Conservation (phyloP, 2,329 filamentous ascomycete species). For the Xylaria sp. region DNA sequence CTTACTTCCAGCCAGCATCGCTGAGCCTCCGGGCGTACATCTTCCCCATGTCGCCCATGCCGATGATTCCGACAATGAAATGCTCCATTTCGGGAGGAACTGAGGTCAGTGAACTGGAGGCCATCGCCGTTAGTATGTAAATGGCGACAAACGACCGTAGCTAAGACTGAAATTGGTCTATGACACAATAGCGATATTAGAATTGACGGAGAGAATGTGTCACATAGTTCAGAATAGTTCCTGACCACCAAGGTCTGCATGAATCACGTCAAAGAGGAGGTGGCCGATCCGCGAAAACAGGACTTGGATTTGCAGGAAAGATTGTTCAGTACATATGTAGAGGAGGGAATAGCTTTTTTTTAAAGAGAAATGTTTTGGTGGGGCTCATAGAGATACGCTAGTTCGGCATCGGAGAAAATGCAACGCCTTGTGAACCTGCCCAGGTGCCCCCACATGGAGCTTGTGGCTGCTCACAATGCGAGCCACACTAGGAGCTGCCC, state of each 20-base stretch:
- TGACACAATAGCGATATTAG: constrained; percentile 24
- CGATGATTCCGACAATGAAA: constrained; percentile 91
- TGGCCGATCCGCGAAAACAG: not conserved
- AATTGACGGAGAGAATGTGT: constrained; percentile 30
- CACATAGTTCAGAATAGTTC: constrained; percentile 40
- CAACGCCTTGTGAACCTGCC: constrained; percentile 2
- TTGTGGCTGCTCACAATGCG: constrained; percentile 16
- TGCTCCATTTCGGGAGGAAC: constrained; percentile 66
- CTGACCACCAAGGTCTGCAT: not conserved
- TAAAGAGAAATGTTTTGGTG: constrained; percentile 34
- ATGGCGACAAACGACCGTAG: not conserved
- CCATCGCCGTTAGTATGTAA: constrained; percentile 17
- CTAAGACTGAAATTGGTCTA: not conserved
- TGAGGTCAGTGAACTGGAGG: constrained; percentile 8
- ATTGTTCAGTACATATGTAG: constrained; percentile 6
- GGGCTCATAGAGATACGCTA: constrained; percentile 8
- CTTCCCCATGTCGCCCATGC: constrained; percentile 99
- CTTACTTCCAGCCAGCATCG: constrained; percentile 96
- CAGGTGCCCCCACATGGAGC: too few relatives aligned
- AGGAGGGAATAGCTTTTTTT: constrained; percentile 5
- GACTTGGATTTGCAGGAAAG: constrained; percentile 3
- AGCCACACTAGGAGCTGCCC: too few relatives aligned
- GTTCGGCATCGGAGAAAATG: constrained; percentile 36
- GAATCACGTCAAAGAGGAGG: not conserved
- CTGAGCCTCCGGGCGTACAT: constrained; percentile 94